These are phyloP conservation scores for Artomyces pyxidatus DNA, from an alignment of 768 basidiomycete species.

Conservation along the genomic window DNA sequence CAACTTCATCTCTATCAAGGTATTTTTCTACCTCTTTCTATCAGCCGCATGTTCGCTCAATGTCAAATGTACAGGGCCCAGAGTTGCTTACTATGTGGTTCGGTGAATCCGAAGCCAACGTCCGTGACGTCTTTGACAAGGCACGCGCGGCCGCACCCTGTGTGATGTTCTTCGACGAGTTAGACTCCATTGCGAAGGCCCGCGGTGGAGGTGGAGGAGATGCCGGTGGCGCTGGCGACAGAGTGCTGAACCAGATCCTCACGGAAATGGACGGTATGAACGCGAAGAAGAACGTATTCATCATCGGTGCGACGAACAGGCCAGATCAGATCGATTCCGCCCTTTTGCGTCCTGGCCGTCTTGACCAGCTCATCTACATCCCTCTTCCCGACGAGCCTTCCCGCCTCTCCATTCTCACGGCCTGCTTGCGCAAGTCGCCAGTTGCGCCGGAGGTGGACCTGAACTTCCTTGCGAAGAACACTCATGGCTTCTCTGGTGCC, in stretches of 20 bases:
- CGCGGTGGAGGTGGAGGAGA: conserved; percentile 84
- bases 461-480: conserved; percentile 78
- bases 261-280: conserved; percentile 99
- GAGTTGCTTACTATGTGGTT: conserved; percentile 99
- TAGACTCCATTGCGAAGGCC: conserved; percentile 97
- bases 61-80: too few relatives aligned
- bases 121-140: conserved; percentile 99
- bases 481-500: conserved; percentile 98
- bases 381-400: conserved; percentile 94
- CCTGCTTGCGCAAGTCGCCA: conserved; percentile 87
- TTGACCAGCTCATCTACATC: conserved; percentile 99
- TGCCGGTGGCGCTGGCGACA: conserved; percentile 93
- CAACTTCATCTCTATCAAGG: conserved; percentile 99
- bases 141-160: conserved; percentile 98
- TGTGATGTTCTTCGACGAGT: conserved; percentile 99
- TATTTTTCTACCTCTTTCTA: too few relatives aligned
- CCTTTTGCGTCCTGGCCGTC: conserved; percentile 91
- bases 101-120: conserved; percentile 99
- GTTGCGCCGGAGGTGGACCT: conserved; percentile 79
- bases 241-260: conserved; percentile 93
- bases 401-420: conserved; percentile 85
- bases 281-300: conserved; percentile 96
- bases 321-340: conserved; percentile 95
- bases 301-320: conserved; percentile 94
- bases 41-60: too few relatives aligned